Conservation (phyloP, 129 eudicot genomes). For the Logfia minima region DNA sequence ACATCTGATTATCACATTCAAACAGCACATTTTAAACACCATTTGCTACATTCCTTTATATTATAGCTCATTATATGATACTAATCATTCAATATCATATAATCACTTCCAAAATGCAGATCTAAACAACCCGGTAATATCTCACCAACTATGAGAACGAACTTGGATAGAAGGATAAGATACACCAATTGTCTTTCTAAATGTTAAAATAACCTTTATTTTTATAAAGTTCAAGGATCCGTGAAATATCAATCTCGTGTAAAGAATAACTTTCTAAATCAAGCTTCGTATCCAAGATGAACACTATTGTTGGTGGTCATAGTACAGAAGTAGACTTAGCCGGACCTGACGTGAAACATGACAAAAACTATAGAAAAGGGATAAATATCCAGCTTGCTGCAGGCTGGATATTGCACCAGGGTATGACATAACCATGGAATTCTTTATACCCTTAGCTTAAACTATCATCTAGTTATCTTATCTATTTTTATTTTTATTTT, state of each 20-base stretch:
- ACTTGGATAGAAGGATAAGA: neutral
- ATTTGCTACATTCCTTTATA: no score
- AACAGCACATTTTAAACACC: no score
- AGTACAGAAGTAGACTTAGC: slow-evolving; percentile 24
- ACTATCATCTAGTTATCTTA: neutral
- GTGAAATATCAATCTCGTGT: slow-evolving; percentile 2
- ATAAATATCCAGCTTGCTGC: slow-evolving; percentile 24
- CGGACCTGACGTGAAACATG: slow-evolving; percentile 25
- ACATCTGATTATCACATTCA: neutral
- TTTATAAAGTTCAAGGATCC: neutral
- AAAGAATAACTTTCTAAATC: slow-evolving; percentile 20
- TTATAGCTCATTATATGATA: no score
- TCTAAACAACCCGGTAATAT: neutral
- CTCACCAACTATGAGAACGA: neutral
- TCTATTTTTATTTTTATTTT: neutral
- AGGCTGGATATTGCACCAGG: slow-evolving; percentile 27
- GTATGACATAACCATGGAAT: slow-evolving; percentile 18
- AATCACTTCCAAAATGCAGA: no score
- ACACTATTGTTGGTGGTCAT: slow-evolving; percentile 23
- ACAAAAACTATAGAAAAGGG: slow-evolving; percentile 4
- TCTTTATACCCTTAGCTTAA: slow-evolving; percentile 6
- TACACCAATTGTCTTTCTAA: neutral
- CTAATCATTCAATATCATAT: no score
- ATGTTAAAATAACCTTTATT: neutral
- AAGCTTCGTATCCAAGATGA: slow-evolving; percentile 25